Base-by-base conservation (phyloP, 2,329 filamentous ascomycete genomes). In the Cladosporium sp. region DNA sequence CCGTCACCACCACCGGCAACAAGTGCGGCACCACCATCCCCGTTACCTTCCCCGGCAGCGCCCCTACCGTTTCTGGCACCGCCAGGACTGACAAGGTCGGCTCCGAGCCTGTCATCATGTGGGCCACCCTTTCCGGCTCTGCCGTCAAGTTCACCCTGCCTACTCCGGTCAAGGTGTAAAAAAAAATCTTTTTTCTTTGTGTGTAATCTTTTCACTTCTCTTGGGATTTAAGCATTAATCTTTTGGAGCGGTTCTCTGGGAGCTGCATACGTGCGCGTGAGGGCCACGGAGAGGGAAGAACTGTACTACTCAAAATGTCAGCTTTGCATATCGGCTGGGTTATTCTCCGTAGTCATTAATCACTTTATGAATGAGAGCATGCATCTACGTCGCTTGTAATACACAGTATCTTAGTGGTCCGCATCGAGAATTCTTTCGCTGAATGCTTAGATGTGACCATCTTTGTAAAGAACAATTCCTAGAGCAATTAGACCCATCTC, bases 11-110 rank as follows among this genome's bases (percentile, higher is more conserved):
- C 32, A 78, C 73, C 11, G 79, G 78, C 49, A 86, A 86, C 73
- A 79, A 73, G 36, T 88, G 85, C 76, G 73, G 73, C 49, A 81
- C 79, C 0, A 77, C 81, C 0, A 82, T 88, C 58, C 85, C 85
- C 0, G 80, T 88, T 26, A 87, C 85, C 0, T 79, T 87, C 67
- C 85, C 82, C 1, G 76, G 75, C 13, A 77, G 79, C 26, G 77
- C 76, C 49, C 80, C 78, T 0, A 78, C 79, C 34, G 78, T 26
- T 23, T 21, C 13, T 23, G 58, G 63, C 34, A 61, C 16, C 11
- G 56, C 62, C 39, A 58, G 53, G 21, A 51, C 39, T 14, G 85
- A 88, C 71, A 76, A 87, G 75, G 71, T 86, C 23, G 86, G 86
- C n/a, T 80, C 65, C 10, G 78, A 80, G 46, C 77, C 77, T 14